phyloP scores from a whole-genome alignment of 176 grass and related monocot species.

The Areca catechu region DNA sequence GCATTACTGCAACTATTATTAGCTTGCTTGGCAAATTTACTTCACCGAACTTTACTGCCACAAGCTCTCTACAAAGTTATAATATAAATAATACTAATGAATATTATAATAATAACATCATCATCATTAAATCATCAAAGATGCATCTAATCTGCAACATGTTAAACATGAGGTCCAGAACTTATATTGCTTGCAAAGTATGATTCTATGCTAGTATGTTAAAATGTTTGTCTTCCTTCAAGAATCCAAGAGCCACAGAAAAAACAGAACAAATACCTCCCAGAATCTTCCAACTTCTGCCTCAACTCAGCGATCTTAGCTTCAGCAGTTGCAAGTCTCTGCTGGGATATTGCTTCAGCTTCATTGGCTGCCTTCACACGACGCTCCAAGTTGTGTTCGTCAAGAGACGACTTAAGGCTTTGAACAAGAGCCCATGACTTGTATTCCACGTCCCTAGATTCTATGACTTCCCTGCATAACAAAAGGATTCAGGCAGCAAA shows the following conservation, averaged over 20 bases:
- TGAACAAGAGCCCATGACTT: conserved; percentile 67
- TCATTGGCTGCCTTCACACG: conserved; percentile 91
- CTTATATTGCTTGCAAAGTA: too few relatives aligned
- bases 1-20: too few relatives aligned
- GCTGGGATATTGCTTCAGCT: conserved; percentile 91
- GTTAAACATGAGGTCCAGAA: too few relatives aligned
- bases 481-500: not conserved
- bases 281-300: conserved; percentile 60
- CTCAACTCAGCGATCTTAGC: conserved; percentile 82
- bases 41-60: too few relatives aligned
- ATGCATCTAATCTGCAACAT: too few relatives aligned
- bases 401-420: conserved; percentile 69
- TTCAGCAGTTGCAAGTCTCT: conserved; percentile 70
- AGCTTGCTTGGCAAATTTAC: too few relatives aligned
- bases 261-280: conserved; percentile 38
- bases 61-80: too few relatives aligned
- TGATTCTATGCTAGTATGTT: too few relatives aligned
- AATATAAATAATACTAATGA: too few relatives aligned
- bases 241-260: not conserved
- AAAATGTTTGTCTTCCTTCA: too few relatives aligned
- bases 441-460: conserved; percentile 58
- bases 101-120: too few relatives aligned
- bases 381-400: conserved; percentile 80
- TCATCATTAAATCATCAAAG: too few relatives aligned
- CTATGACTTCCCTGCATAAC: conserved; percentile 55